Conservation (phyloP, 441 rosid species). For the Hura crepitans region DNA sequence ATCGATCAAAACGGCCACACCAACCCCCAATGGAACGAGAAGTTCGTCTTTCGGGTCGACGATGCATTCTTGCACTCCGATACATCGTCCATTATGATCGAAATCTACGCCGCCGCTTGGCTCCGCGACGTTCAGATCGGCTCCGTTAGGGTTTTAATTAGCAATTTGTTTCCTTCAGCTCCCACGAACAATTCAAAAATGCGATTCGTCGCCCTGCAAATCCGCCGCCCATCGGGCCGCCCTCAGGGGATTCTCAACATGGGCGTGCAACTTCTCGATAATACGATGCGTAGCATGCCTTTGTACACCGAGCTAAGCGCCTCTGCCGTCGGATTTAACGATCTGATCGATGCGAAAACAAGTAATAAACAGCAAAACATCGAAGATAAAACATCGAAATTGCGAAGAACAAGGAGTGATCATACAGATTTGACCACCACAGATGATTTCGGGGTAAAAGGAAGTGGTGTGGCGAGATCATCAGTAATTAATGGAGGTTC, state of each 20-base stretch:
- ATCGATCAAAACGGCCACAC: conserved; percentile 40
- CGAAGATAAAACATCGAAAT: conserved; percentile 21
- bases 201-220: conserved; percentile 65
- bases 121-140: conserved; percentile 70
- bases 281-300: conserved; percentile 76
- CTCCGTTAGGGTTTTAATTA: conserved; percentile 54
- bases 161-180: conserved; percentile 53
- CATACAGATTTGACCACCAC: conserved; percentile 43
- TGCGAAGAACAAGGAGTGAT: conserved; percentile 63
- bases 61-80: conserved; percentile 55
- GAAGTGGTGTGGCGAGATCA: conserved; percentile 11
- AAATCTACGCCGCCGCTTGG: conserved; percentile 86
- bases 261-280: conserved; percentile 66
- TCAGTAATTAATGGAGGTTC: conserved; percentile 27
- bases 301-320: conserved; percentile 50
- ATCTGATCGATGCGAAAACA: conserved; percentile 22
- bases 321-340: conserved; percentile 24
- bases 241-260: conserved; percentile 79
- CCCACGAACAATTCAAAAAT: conserved; percentile 34
- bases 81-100: conserved; percentile 55
- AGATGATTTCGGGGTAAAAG: conserved; percentile 18
- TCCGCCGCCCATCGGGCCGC: conserved; percentile 82
- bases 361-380: neutral
- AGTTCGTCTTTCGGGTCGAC: conserved; percentile 67
- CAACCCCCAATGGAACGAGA: conserved; percentile 54